These are phyloP conservation scores for Lophium mytilinum DNA, from an alignment of 495 filamentous ascomycete genomes.

Conservation along the genomic window DNA sequence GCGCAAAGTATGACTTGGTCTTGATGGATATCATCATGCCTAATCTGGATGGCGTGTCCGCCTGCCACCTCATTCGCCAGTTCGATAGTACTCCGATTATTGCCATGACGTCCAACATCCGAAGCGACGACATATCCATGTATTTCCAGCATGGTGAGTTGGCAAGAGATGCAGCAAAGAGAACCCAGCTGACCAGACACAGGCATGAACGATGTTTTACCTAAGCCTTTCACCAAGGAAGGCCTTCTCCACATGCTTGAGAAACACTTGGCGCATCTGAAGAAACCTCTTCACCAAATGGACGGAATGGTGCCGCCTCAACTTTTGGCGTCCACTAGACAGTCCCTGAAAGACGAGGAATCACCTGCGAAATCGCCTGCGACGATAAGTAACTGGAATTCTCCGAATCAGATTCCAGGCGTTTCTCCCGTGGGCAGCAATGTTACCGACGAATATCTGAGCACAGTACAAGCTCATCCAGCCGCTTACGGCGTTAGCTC, in stretches of 20 bases:
- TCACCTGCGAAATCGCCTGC: conserved; percentile 57
- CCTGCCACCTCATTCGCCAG: conserved; percentile 87
- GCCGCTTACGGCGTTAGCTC: conserved; percentile 13
- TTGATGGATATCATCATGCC: conserved; percentile 99
- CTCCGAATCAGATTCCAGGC: conserved; percentile 35
- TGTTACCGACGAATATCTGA: conserved; percentile 37
- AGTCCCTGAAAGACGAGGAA: conserved; percentile 71
- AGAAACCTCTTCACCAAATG: conserved; percentile 49
- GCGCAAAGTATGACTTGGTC: conserved; percentile 82
- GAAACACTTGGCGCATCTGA: conserved; percentile 77
- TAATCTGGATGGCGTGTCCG: conserved; percentile 87
- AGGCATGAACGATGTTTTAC: conserved; percentile 99
- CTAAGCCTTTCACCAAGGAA: conserved; percentile 95
- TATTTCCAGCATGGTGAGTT: conserved; percentile 91
- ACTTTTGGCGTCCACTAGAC: conserved; percentile 41
- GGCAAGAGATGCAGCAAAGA: not conserved
- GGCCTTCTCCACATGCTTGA: conserved; percentile 85
- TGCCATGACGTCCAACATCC: conserved; percentile 97
- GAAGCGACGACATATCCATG: conserved; percentile 92
- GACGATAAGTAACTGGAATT: conserved; percentile 45
- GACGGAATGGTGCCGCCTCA: conserved; percentile 42
- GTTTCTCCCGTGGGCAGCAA: conserved; percentile 31
- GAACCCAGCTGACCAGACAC: conserved; percentile 17
- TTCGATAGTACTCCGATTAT: conserved; percentile 80
- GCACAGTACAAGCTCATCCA: conserved; percentile 18